phyloP scores from a whole-genome alignment of 352 stramenopile genomes.

The Globisporangium nodosum region DNA sequence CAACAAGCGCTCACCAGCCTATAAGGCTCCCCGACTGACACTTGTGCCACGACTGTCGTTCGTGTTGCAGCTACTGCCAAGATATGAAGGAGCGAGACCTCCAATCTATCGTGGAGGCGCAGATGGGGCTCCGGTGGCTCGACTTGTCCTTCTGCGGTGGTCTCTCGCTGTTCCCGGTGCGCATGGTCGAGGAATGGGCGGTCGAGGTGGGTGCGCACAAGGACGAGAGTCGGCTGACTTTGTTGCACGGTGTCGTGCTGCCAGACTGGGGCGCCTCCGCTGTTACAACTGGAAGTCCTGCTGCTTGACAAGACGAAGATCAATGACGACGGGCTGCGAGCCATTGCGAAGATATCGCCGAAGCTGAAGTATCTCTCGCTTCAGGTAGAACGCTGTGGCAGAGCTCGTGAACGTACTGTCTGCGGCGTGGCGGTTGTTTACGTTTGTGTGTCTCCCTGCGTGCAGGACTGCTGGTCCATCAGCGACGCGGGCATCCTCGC shows the following conservation, averaged over 20 bases:
- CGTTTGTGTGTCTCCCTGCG: background rate
- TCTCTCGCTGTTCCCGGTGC: conserved; percentile 37
- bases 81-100: conserved; percentile 27
- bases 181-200: background rate
- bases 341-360: conserved; percentile 25
- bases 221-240: background rate
- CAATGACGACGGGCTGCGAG: conserved; percentile 32
- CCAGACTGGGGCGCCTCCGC: conserved; percentile 17
- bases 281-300: conserved; percentile 44
- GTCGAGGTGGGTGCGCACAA: background rate
- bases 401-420: background rate
- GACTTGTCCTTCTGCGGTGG: conserved; percentile 49
- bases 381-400: conserved; percentile 23
- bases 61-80: conserved; percentile 22
- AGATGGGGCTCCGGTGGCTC: conserved; percentile 30
- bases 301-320: conserved; percentile 59
- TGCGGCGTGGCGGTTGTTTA: background rate
- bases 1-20: background rate
- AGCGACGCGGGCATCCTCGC: conserved; percentile 38
- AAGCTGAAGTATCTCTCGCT: conserved; percentile 61
- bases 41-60: background rate
- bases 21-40: background rate
- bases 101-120: conserved; percentile 20
- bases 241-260: background rate
- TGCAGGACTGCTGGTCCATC: conserved; percentile 46